These are phyloP conservation scores for Fusarium sarcochroum DNA, from an alignment of 2,329 filamentous ascomycete genomes.

Conservation along the genomic window DNA sequence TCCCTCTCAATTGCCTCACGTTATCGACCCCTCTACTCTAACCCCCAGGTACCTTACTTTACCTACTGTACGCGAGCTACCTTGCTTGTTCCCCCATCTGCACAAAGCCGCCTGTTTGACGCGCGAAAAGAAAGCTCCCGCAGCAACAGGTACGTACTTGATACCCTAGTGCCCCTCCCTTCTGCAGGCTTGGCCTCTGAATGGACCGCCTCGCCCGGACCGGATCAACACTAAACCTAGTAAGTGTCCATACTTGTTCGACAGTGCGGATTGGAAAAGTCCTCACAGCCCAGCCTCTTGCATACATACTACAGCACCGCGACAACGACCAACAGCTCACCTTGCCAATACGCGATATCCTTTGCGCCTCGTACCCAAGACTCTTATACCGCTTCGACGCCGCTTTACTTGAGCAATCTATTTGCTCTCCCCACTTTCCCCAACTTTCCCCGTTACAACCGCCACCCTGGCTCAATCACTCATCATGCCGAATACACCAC, in stretches of 20 bases:
- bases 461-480: slow-evolving; percentile 54
- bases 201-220: slow-evolving; percentile 51
- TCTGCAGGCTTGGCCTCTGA: slow-evolving; percentile 46
- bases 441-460: slow-evolving; percentile 48
- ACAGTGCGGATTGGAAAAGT: slow-evolving; percentile 62
- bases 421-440: slow-evolving; percentile 46
- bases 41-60: slow-evolving; percentile 24
- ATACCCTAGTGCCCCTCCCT: slow-evolving; percentile 26
- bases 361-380: slow-evolving; percentile 20
- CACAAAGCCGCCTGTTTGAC: slow-evolving; percentile 23
- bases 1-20: slow-evolving; percentile 11
- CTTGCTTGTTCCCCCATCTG: slow-evolving; percentile 35
- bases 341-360: slow-evolving; percentile 41
- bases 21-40: slow-evolving; percentile 13
- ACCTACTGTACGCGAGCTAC: slow-evolving; percentile 19
- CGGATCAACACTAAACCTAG: slow-evolving; percentile 60
- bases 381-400: slow-evolving; percentile 23
- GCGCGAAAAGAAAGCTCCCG: slow-evolving; percentile 33
- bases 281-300: slow-evolving; percentile 56
- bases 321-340: slow-evolving; percentile 44
- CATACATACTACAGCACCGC: slow-evolving; percentile 45
- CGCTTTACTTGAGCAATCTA: slow-evolving; percentile 23
- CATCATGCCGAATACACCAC: slow-evolving; percentile 63
- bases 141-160: slow-evolving; percentile 33
- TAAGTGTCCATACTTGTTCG: slow-evolving; percentile 49